Evolutionary conservation across 345 rosid species (phyloP).

Genomic region (Eucalyptus dawsonii): DNA sequence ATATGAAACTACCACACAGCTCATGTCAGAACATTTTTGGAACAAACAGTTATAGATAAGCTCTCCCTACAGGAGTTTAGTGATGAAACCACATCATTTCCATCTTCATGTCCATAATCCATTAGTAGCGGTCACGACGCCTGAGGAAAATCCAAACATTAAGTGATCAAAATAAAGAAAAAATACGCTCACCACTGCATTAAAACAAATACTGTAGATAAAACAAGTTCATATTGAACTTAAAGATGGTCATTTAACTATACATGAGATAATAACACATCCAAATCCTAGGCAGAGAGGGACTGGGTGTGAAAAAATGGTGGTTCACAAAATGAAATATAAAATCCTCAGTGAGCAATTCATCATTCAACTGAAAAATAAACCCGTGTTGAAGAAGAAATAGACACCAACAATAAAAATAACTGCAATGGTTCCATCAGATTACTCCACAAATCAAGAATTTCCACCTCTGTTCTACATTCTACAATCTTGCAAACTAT

Average conservation of each 20-base stretch:
- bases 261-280: neutral
- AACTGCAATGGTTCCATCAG: neutral
- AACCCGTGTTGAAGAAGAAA: neutral
- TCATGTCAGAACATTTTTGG: neutral
- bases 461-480: neutral
- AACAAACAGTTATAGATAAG: neutral
- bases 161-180: neutral
- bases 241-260: neutral
- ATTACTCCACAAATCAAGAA: neutral
- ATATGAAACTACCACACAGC: neutral
- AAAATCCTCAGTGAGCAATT: neutral
- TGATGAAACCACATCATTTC: neutral
- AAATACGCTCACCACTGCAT: neutral
- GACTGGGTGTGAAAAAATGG: neutral
- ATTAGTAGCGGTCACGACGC: neutral
- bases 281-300: neutral
- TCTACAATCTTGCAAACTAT: neutral
- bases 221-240: neutral
- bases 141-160: neutral
- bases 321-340: neutral
- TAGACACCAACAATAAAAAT: neutral
- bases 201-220: neutral
- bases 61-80: neutral
- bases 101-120: neutral
- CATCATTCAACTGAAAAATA: neutral